phyloP scores from a whole-genome alignment of 2,329 filamentous ascomycete species.

The Albophoma yamanashiensis region DNA sequence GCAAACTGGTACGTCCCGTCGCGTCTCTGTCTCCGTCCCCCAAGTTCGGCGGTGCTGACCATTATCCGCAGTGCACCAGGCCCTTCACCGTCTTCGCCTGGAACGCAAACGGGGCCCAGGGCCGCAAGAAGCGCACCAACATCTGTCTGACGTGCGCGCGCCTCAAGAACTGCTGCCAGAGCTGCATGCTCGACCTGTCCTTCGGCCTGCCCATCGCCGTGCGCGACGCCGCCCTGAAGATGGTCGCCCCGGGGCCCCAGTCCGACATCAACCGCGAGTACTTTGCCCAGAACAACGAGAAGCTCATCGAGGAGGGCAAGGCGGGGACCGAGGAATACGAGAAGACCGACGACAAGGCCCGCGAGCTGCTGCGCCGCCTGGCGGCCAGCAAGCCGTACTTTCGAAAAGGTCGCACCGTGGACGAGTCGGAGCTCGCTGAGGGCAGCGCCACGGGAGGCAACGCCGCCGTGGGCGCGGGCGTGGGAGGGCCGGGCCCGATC shows the following conservation, averaged over 20 bases:
- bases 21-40: background rate
- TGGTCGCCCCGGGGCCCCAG: conserved; percentile 87
- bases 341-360: conserved; percentile 93
- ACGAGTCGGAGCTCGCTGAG: conserved; percentile 35
- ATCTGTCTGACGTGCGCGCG: conserved; percentile 95
- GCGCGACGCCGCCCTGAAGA: conserved; percentile 91
- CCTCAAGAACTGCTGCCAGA: conserved; percentile 97
- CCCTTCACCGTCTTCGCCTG: conserved; percentile 94
- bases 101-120: conserved; percentile 80
- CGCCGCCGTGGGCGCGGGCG: conserved; percentile 41
- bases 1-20: conserved; percentile 45
- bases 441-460: conserved; percentile 29
- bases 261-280: conserved; percentile 94
- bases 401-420: conserved; percentile 71
- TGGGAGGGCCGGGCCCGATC: conserved; percentile 63
- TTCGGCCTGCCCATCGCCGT: conserved; percentile 94
- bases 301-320: conserved; percentile 84
- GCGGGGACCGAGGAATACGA: conserved; percentile 84
- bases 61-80: conserved; percentile 56
- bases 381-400: conserved; percentile 95
- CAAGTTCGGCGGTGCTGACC: background rate
- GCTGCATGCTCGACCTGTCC: conserved; percentile 94
- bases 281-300: conserved; percentile 95
- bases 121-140: conserved; percentile 85
- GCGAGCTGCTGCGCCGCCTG: conserved; percentile 73